A percentile compares a stretch with the other conserved stretches of the same genome.
These are phyloP conservation scores for Cupressus sempervirens DNA, from an alignment of 75 land plant genomes.

Conservation along the genomic window DNA sequence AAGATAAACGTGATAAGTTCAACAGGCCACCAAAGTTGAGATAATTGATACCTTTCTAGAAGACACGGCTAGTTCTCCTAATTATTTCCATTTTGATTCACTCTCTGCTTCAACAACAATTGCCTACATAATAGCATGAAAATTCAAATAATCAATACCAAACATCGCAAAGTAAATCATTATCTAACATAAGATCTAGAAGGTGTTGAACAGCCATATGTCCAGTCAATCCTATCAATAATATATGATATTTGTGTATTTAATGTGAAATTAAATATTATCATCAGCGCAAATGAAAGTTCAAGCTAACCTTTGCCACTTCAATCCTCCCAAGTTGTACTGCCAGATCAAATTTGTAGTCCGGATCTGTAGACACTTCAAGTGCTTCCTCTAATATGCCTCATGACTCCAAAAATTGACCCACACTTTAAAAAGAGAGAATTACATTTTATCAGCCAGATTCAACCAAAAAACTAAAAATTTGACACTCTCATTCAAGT, in stretches of 20 bases:
- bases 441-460: background rate
- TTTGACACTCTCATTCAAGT: background rate
- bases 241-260: background rate
- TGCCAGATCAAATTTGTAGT: conserved; percentile 94
- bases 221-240: background rate
- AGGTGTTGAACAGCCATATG: background rate
- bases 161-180: background rate
- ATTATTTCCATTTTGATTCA: conserved; percentile 97
- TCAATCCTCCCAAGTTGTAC: conserved; percentile 94
- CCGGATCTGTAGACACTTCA: conserved; percentile 90
- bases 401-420: conserved; percentile 92
- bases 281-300: background rate
- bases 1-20: background rate
- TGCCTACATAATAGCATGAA: conserved; percentile 44
- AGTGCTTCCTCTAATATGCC: conserved; percentile 94
- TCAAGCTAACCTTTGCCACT: conserved; percentile 70
- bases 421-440: conserved; percentile 58
- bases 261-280: background rate
- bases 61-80: conserved; percentile 97
- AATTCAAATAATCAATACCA: background rate
- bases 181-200: background rate
- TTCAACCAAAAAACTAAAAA: conserved; percentile 3
- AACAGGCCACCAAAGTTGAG: background rate
- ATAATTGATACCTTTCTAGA: conserved; percentile 68
- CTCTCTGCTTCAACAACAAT: conserved; percentile 87